phyloP scores from a whole-genome alignment of 2,329 filamentous ascomycete species.

The Aspergillus sp. region DNA sequence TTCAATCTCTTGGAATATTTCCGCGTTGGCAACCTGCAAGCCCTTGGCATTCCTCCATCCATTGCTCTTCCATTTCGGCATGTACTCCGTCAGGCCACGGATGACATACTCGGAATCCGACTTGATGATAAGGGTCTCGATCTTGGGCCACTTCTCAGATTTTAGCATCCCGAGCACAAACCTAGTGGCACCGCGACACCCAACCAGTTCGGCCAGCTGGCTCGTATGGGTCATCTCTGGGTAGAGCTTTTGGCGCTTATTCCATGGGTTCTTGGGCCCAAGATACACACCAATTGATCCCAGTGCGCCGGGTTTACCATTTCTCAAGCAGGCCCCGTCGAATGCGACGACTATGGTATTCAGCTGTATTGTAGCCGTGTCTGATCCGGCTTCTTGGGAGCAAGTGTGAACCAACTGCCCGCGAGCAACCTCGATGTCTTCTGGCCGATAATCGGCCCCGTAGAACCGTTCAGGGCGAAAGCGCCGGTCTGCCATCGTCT shows the following conservation, averaged over 20 bases:
- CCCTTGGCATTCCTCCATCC: constrained; percentile 1
- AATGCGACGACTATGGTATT: neutral
- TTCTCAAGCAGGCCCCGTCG: neutral
- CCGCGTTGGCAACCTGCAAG: neutral
- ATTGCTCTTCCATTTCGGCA: constrained; percentile 8
- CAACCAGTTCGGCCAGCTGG: constrained; percentile 2
- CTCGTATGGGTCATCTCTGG: neutral
- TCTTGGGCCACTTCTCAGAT: neutral
- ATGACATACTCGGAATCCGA: neutral
- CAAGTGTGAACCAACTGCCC: too few relatives aligned
- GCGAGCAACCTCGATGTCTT: too few relatives aligned
- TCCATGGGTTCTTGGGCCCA: neutral
- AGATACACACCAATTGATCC: neutral
- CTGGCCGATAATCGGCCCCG: too few relatives aligned
- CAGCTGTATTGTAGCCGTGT: neutral
- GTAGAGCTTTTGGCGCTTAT: neutral
- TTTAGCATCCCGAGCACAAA: neutral
- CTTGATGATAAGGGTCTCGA: neutral
- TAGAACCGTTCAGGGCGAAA: too few relatives aligned
- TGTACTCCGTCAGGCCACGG: neutral
- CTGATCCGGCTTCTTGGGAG: neutral
- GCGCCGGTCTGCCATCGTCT: too few relatives aligned
- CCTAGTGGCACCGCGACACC: neutral
- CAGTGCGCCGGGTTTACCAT: neutral
- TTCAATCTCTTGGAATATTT: neutral